phyloP scores from a whole-genome alignment of 1,139 yeast species.

The Candida gigantensis region DNA sequence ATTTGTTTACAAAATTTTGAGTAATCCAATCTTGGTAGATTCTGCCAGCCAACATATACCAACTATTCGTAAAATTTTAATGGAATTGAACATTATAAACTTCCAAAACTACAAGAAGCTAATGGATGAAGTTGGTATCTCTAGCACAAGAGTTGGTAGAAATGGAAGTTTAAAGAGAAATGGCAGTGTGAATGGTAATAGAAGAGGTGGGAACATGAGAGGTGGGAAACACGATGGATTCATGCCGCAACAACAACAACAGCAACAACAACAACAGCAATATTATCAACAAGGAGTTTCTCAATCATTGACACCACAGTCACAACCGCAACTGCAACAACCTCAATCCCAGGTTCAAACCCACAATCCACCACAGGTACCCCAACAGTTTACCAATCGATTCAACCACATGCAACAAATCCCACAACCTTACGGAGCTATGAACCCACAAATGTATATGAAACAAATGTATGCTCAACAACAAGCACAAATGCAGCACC shows the following conservation, averaged over 20 bases:
- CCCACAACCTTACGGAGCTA: slow-evolving; percentile 4
- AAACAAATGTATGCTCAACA: slow-evolving; percentile 14
- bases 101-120: slow-evolving; percentile 81
- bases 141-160: slow-evolving; percentile 37
- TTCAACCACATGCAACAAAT: too few species aligned
- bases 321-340: slow-evolving; percentile 9
- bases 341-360: slow-evolving; percentile 1
- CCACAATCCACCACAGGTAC: slow-evolving; percentile 8
- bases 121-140: slow-evolving; percentile 89
- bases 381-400: slow-evolving; percentile 1
- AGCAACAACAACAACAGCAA: slow-evolving; percentile 8
- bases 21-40: slow-evolving; percentile 54
- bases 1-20: slow-evolving; percentile 76
- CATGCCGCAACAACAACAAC: slow-evolving; percentile 5
- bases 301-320: slow-evolving; percentile 4
- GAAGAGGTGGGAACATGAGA: slow-evolving; percentile 1
- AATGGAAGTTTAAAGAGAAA: slow-evolving; percentile 19
- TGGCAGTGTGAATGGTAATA: slow-evolving; percentile 3
- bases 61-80: slow-evolving; percentile 61
- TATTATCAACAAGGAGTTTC: slow-evolving; percentile 2
- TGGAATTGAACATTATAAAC: slow-evolving; percentile 55
- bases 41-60: slow-evolving; percentile 16
- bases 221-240: not conserved
- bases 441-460: slow-evolving; percentile 13
- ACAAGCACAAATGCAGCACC: slow-evolving; percentile 15